phyloP scores from a whole-genome alignment of 1,284 basidiomycete species.

The Golubevia pallescens region DNA sequence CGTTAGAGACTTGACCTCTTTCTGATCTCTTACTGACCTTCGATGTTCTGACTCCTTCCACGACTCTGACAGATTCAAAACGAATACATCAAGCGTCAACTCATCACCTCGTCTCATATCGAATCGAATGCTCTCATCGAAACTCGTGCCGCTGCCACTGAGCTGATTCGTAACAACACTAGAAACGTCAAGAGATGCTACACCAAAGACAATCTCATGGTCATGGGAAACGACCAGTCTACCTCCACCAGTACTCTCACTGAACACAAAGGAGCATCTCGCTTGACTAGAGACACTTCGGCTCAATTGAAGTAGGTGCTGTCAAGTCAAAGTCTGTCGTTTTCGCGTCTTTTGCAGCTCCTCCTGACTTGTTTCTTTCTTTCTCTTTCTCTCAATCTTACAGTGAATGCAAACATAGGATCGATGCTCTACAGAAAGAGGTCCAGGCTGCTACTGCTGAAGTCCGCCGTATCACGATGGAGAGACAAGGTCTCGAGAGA shows the following conservation, averaged over 20 bases:
- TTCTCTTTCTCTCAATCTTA: no score
- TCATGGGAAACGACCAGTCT: constrained; percentile 65
- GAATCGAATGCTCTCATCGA: constrained; percentile 48
- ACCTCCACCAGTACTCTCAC: constrained; percentile 69
- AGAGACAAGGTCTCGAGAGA: background rate
- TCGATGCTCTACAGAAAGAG: no score
- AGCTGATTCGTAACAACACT: constrained; percentile 51
- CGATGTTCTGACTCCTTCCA: no score
- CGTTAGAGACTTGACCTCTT: background rate
- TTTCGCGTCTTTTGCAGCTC: no score
- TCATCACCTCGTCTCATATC: constrained; percentile 42
- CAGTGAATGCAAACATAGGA: no score
- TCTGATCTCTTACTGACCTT: no score
- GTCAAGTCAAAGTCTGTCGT: no score
- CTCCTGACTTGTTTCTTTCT: no score
- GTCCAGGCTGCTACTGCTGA: no score
- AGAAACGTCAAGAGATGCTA: constrained; percentile 55
- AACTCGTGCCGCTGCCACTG: constrained; percentile 42
- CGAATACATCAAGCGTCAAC: constrained; percentile 46
- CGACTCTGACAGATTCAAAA: constrained; percentile 33
- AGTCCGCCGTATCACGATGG: no score
- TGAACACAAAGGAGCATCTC: constrained; percentile 62
- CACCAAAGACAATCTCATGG: constrained; percentile 66
- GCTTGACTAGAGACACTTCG: constrained; percentile 33
- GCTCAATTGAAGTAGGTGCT: background rate